Conservation (phyloP, 129 eudicot species). For the Helichrysum umbraculigerum region DNA sequence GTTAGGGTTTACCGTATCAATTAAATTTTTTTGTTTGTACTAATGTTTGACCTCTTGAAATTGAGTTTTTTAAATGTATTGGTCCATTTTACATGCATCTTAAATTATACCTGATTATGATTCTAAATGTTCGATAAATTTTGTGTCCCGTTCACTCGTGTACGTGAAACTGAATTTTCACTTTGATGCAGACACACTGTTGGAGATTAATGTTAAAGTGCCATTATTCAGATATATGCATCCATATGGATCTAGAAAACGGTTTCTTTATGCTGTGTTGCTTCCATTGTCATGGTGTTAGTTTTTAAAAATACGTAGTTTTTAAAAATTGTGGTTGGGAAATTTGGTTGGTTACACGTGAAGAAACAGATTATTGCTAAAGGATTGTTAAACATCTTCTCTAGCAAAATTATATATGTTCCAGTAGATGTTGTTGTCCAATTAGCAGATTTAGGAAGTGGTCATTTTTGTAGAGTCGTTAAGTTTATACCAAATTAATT, state of each 20-base stretch:
- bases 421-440: background rate
- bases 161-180: background rate
- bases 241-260: constrained; percentile 5
- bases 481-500: background rate
- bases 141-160: background rate
- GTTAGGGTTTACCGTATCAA: constrained; percentile 6
- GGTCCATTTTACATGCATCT: background rate
- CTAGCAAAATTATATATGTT: background rate
- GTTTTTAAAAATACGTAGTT: background rate
- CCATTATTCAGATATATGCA: background rate
- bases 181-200: background rate
- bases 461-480: background rate
- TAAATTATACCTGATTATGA: background rate
- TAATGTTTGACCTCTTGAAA: constrained; percentile 11
- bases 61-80: background rate
- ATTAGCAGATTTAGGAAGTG: background rate
- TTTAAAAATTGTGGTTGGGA: background rate
- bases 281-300: background rate
- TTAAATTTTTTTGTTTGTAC: background rate
- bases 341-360: background rate
- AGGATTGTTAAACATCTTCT: background rate
- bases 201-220: background rate
- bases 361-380: background rate
- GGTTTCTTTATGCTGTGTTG: constrained; percentile 7
- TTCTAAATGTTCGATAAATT: no score